Evolutionary conservation across 768 basidiomycete species (phyloP), one percentile per base, ranked within the genome.

Genomic region (Russula sp.): DNA sequence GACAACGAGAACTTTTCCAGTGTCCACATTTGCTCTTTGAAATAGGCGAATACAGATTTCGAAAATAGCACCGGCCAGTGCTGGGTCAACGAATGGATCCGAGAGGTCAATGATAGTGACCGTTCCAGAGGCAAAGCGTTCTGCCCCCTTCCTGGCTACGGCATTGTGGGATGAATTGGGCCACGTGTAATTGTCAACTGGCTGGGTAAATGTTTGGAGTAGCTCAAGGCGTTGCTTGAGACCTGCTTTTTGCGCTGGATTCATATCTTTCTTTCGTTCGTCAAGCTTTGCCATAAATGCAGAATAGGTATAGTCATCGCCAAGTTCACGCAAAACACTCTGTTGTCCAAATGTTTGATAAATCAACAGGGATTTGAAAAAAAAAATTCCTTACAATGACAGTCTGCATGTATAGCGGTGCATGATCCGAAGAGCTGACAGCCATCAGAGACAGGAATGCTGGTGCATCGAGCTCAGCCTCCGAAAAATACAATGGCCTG

Each of bases 361-460:
- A 65, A 42, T 41, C 22, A 59, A 36, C n/a, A n/a, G 20, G 18
- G 32, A 22, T 20, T 39, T 5, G 3, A 35, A 43, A 14, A 9
- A 1, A 6, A 18, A 18, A 66, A 77, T 67, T 65, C 84, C 85
- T 63, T 57, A 88, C 87, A 65, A 89, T 66, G 29, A 89, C 71
- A 0, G 82, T 79, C 56, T 89, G 87, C 68, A 89, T 81, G 69
- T 89, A 89, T 0, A 89, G 69, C 0, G 87, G 88, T 0, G 85
- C 81, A 0, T 77, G 74, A 1, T 86, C 84, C 0, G 83, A 81
- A 0, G 81, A 80, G 0, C 79, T 82, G 0, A 88, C 75, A 0
- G 86, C 83, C 88, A 89, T 89, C 83, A 89, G 84, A 0, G 85
- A 85, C 36, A 88, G 66, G 60, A 89, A 83, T 1, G 87, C 84